Base-by-base conservation (phyloP, 257 asterid species). In the Schizonepeta tenuifolia region DNA sequence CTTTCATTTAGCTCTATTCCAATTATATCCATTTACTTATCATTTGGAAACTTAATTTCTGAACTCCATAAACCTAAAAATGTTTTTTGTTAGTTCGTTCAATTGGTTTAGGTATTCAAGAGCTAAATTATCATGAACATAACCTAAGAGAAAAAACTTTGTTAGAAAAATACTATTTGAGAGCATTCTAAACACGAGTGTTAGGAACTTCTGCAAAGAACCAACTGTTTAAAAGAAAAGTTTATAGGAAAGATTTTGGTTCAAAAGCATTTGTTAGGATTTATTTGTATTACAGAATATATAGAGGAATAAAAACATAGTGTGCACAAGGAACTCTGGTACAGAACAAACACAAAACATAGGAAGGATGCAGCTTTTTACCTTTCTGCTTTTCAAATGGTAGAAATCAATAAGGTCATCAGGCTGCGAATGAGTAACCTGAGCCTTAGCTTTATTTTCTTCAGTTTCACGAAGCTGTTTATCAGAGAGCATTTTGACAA, bases 301-400 rank as follows among this genome's bases (percentile, higher is more conserved):
- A 20, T 49, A 15, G 57, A 15, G 20, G 12, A 26, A 75, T 33
- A 36, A 17, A 41, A 44, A 41, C 31, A 65, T 65, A 40, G 54
- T 41, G 54, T 41, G 26, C 44, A 7, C 13, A 57, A 53, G 33
- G 49, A 46, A 57, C 28, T 38, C 40, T 13, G 14, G 67, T 50
- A 66, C 15, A 26, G 20, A 68, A 50, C 71, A 78, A 63, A 62
- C 67, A 72, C 43, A 77, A 18, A 70, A 56, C 33, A 18, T 44
- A 75, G n/a, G 57, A 73, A 38, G 67, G 73, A 70, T 41, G 67
- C 67, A 70, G 28, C 35, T 49, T 18, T 69, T 73, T 76, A 93
- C 98, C 96, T 86, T 88, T 81, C 98, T 78, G 83, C 96, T 93
- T 90, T 93, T 93, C 90, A 93, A 80, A 83, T 93, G 97, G 80